Conservation (phyloP, 2,329 filamentous ascomycete species). For the Cladosporium sp. region DNA sequence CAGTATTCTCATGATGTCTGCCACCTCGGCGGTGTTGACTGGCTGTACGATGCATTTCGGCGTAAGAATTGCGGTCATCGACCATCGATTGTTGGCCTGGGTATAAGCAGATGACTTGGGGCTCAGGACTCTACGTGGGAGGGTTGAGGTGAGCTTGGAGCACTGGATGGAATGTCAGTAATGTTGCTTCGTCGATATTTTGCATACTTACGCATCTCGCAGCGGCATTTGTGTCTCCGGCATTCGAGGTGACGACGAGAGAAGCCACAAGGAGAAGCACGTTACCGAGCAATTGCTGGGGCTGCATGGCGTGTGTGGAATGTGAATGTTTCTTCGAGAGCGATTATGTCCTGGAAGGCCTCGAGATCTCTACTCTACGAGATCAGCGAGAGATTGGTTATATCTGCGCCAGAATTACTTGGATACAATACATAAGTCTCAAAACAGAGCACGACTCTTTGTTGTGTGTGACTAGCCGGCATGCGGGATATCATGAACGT, state of each 20-base stretch:
- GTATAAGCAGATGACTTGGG: background rate
- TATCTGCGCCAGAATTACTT: background rate
- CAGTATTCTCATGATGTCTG: background rate
- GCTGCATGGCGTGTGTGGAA: background rate
- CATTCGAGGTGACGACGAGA: background rate
- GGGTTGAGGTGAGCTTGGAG: background rate
- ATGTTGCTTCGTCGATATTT: background rate
- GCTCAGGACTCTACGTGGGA: background rate
- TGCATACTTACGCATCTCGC: background rate
- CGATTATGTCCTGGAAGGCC: background rate
- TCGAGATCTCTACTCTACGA: background rate
- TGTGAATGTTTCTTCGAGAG: background rate
- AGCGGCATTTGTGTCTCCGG: background rate
- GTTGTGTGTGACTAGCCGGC: background rate
- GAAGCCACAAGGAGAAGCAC: background rate
- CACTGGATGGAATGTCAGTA: background rate
- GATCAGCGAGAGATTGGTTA: background rate
- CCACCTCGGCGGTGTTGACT: background rate
- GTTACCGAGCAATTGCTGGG: background rate
- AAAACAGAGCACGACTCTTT: background rate
- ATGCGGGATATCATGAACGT: background rate
- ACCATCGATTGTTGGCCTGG: constrained; percentile 9
- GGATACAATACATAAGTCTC: background rate
- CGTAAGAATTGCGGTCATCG: constrained; percentile 1
- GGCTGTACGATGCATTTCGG: constrained; percentile 11